These are phyloP conservation scores for Rhodosporidiobolus sp. DNA, from an alignment of 768 basidiomycete species.

Conservation along the genomic window DNA sequence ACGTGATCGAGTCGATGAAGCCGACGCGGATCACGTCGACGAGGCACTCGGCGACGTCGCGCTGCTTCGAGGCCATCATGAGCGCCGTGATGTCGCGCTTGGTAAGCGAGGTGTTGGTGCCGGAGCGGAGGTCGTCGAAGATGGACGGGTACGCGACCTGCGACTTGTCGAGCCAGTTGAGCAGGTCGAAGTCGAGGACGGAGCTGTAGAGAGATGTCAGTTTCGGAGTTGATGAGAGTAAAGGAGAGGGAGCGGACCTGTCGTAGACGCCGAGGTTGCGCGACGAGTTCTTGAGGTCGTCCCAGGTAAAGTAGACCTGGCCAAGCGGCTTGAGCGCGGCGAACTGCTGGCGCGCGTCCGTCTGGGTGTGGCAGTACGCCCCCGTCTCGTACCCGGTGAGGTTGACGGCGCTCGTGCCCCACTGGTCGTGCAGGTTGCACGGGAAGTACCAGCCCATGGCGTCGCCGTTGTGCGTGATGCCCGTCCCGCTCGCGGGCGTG, in stretches of 20 bases:
- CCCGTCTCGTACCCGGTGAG: constrained; percentile 62
- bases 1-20: constrained; percentile 87
- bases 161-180: constrained; percentile 75
- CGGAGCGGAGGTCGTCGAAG: constrained; percentile 71
- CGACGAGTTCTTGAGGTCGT: constrained; percentile 63
- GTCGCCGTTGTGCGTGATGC: constrained; percentile 62
- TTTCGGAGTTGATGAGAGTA: not conserved
- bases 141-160: constrained; percentile 78
- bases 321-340: constrained; percentile 57
- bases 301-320: constrained; percentile 92
- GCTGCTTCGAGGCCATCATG: constrained; percentile 69
- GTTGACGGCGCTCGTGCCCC: constrained; percentile 62
- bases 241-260: constrained; percentile 60
- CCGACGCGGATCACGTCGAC: constrained; percentile 82
- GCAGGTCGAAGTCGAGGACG: constrained; percentile 82
- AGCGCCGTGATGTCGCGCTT: constrained; percentile 84
- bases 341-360: constrained; percentile 59
- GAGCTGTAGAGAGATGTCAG: constrained; percentile 52
- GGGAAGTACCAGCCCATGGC: constrained; percentile 93
- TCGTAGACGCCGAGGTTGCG: constrained; percentile 92
- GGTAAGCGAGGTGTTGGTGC: constrained; percentile 66
- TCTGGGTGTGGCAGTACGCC: constrained; percentile 69
- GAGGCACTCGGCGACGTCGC: constrained; percentile 70
- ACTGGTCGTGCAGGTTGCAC: constrained; percentile 83
- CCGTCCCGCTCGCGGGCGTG: constrained; percentile 65